A percentile compares a stretch with the other conserved stretches of the same genome.
phyloP scores from a whole-genome alignment of 2,329 filamentous ascomycete genomes.

The Colletotrichum limetticola region DNA sequence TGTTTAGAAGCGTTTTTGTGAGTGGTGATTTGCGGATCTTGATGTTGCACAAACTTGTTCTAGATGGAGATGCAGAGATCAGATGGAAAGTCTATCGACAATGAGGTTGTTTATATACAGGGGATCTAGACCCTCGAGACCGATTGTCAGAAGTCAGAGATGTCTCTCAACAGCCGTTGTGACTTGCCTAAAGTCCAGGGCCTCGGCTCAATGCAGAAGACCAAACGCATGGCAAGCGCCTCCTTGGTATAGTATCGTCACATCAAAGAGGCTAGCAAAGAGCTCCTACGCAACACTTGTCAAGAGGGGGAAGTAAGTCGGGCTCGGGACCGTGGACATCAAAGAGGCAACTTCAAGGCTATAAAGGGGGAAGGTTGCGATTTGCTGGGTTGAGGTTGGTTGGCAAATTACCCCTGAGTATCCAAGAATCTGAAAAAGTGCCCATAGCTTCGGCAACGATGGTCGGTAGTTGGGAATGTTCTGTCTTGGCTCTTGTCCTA shows the following conservation, averaged over 20 bases:
- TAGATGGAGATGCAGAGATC: neutral
- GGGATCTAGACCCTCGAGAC: too few relatives aligned
- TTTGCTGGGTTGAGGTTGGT: neutral
- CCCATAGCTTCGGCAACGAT: slow-evolving; percentile 5
- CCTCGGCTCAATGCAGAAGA: neutral
- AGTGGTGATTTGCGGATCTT: neutral
- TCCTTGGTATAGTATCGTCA: neutral
- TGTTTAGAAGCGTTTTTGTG: neutral
- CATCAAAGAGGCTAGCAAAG: neutral
- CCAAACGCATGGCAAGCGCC: neutral
- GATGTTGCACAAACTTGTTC: neutral
- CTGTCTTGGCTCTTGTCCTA: neutral
- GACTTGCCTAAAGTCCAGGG: neutral
- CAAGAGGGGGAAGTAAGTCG: neutral
- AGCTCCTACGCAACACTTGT: neutral
- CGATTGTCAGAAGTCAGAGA: neutral
- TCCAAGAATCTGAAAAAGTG: neutral
- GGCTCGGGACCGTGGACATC: neutral
- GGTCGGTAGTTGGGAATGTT: slow-evolving; percentile 3
- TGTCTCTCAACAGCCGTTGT: neutral
- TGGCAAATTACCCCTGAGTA: neutral
- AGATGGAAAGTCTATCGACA: neutral
- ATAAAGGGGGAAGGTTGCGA: slow-evolving; percentile 5
- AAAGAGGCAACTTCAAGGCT: neutral
- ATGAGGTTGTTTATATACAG: neutral